phyloP scores from a whole-genome alignment of 208 protist genomes.

The Leptomonas pyrrhocoris region DNA sequence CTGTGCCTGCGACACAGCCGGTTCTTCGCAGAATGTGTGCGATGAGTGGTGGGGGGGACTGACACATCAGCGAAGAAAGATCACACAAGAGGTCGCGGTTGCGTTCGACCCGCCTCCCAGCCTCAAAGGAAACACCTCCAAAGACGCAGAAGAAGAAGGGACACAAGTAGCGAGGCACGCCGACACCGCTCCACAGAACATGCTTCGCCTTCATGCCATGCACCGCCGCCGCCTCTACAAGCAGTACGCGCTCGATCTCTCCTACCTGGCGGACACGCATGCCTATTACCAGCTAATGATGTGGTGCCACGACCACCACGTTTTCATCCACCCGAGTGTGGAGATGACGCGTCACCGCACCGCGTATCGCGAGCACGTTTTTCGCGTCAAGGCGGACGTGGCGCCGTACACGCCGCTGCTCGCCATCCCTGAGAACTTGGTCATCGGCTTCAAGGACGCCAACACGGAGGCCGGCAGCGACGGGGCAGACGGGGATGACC shows the following conservation, averaged over 20 bases:
- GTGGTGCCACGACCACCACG: conserved; percentile 83
- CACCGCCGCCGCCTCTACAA: conserved; percentile 69
- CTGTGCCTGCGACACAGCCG: not conserved
- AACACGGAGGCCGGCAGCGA: conserved; percentile 22
- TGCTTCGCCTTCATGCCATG: conserved; percentile 39
- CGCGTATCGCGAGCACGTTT: conserved; percentile 79
- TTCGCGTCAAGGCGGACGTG: conserved; percentile 64
- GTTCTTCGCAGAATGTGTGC: not conserved
- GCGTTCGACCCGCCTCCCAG: not conserved
- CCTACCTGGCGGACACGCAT: conserved; percentile 69
- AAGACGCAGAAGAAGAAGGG: not conserved
- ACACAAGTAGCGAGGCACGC: not conserved
- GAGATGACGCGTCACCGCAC: conserved; percentile 39
- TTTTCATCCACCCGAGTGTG: conserved; percentile 82
- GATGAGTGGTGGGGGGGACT: conserved; percentile 18
- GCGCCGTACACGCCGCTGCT: conserved; percentile 69
- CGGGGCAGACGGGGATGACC: conserved; percentile 24
- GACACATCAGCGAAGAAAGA: not conserved
- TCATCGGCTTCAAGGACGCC: conserved; percentile 78
- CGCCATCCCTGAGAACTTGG: conserved; percentile 75
- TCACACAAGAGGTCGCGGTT: not conserved
- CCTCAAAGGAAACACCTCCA: not conserved
- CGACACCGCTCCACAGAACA: not conserved
- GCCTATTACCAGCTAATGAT: conserved; percentile 85
- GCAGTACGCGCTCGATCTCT: conserved; percentile 59